phyloP scores from a whole-genome alignment of 2,329 filamentous ascomycete genomes.

The Sarocladium strictum region DNA sequence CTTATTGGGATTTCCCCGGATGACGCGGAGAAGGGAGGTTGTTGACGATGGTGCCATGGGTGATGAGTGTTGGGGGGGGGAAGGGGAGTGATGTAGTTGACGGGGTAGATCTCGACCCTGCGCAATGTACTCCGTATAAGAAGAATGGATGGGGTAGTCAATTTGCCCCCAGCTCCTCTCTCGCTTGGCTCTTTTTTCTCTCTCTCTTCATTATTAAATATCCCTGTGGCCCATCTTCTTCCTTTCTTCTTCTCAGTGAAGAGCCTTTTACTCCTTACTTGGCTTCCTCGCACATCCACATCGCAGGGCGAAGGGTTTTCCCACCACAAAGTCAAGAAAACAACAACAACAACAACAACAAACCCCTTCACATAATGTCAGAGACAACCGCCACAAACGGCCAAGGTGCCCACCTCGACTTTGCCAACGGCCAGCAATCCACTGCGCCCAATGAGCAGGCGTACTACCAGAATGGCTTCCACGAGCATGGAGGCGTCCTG shows the following conservation, averaged over 20 bases:
- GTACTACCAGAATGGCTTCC: conserved; percentile 2
- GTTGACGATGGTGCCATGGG: not conserved
- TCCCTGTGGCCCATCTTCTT: not conserved
- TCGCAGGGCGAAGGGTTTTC: no score
- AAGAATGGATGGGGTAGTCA: no score
- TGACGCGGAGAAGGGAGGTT: conserved; percentile 7
- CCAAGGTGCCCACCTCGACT: not conserved
- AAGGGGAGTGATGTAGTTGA: not conserved
- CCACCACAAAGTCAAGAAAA: not conserved
- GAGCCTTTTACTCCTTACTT: no score
- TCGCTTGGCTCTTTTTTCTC: not conserved
- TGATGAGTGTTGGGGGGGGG: not conserved
- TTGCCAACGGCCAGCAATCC: not conserved
- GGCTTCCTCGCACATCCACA: no score
- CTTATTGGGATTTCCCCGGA: not conserved
- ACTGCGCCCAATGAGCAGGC: not conserved
- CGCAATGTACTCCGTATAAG: not conserved
- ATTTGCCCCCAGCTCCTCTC: not conserved
- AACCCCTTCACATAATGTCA: not conserved
- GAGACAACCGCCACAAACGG: not conserved
- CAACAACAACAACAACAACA: not conserved
- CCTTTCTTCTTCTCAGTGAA: not conserved
- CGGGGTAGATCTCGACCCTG: not conserved
- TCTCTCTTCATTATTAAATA: not conserved
- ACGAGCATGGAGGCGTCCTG: not conserved